Percentiles rank a stretch among this genome's conserved stretches.
Conservation (phyloP, 2,329 filamentous ascomycete species). For the Hypoxylon sp. region DNA sequence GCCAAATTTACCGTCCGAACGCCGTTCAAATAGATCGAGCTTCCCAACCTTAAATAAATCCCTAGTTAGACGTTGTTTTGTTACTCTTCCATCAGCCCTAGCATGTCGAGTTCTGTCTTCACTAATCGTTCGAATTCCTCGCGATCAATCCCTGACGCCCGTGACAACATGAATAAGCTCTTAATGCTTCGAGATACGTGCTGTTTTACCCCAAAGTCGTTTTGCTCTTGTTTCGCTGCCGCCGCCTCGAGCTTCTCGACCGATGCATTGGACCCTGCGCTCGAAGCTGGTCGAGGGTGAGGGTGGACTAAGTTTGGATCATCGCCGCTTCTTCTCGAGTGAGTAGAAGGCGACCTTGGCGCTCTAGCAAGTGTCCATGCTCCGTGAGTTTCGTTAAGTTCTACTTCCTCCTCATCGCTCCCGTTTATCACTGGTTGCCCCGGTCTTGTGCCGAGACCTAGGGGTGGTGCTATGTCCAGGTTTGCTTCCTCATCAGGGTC, state of each 20-base stretch:
- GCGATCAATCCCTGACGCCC: constrained; percentile 78
- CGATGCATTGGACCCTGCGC: constrained; percentile 70
- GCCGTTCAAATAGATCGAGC: constrained; percentile 33
- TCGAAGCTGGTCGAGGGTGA: constrained; percentile 72
- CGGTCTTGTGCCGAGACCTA: constrained; percentile 52
- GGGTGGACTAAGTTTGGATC: constrained; percentile 61
- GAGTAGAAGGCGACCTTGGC: constrained; percentile 57
- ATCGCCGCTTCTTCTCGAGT: constrained; percentile 56
- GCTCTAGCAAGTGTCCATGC: constrained; percentile 63
- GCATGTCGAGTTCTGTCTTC: constrained; percentile 77
- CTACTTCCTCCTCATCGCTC: constrained; percentile 48
- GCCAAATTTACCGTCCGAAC: constrained; percentile 34
- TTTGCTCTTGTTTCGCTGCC: constrained; percentile 71
- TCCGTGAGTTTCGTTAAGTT: constrained; percentile 58
- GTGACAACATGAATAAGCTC: constrained; percentile 80
- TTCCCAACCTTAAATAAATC: constrained; percentile 28
- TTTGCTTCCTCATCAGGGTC: constrained; percentile 79
- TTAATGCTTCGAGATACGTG: constrained; percentile 84
- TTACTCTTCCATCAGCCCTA: constrained; percentile 76
- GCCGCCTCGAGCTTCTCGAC: constrained; percentile 74
- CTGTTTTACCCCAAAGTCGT: constrained; percentile 81
- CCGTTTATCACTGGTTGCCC: constrained; percentile 47
- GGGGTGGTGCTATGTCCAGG: constrained; percentile 57
- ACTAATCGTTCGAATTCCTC: constrained; percentile 82
- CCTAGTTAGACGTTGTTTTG: neutral